Evolutionary conservation across 208 protist genomes (phyloP).

Genomic region (Angomonas deanei): DNA sequence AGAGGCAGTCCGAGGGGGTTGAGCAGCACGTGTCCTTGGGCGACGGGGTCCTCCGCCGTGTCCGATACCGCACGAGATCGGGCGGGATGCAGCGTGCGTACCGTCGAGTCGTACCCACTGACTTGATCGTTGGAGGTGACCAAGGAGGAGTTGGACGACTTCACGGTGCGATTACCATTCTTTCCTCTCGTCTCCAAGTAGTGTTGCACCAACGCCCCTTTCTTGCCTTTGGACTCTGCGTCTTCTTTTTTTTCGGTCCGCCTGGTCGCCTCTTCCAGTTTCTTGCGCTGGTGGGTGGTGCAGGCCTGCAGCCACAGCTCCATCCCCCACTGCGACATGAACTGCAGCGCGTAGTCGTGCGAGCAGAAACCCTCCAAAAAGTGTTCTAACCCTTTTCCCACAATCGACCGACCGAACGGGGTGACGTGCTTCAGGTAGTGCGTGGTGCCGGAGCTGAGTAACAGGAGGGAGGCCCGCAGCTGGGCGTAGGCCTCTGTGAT

Average conservation of each 20-base stretch:
- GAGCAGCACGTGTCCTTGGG: background rate
- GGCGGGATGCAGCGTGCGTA: background rate
- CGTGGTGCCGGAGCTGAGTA: slow-evolving; percentile 37
- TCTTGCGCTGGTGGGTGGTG: slow-evolving; percentile 6
- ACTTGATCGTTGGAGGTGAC: background rate
- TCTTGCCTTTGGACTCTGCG: background rate
- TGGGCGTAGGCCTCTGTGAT: slow-evolving; percentile 41
- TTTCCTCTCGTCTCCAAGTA: background rate
- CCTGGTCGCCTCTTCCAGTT: background rate
- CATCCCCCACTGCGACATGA: slow-evolving; percentile 50
- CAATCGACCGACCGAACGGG: slow-evolving; percentile 22
- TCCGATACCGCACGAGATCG: background rate
- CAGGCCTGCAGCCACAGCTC: slow-evolving; percentile 58
- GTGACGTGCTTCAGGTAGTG: slow-evolving; percentile 46
- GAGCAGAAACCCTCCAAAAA: slow-evolving; percentile 28
- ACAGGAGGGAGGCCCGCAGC: slow-evolving; percentile 37
- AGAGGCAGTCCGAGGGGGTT: background rate
- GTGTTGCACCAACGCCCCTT: background rate
- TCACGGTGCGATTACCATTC: background rate
- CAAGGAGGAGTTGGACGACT: background rate
- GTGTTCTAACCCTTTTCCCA: slow-evolving; percentile 24
- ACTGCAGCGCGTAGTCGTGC: slow-evolving; percentile 20
- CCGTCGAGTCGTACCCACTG: background rate
- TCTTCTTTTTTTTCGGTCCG: background rate
- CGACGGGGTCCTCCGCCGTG: background rate